Conservation (phyloP, 2,329 filamentous ascomycete genomes). For the Chaetomiaceae sp. region DNA sequence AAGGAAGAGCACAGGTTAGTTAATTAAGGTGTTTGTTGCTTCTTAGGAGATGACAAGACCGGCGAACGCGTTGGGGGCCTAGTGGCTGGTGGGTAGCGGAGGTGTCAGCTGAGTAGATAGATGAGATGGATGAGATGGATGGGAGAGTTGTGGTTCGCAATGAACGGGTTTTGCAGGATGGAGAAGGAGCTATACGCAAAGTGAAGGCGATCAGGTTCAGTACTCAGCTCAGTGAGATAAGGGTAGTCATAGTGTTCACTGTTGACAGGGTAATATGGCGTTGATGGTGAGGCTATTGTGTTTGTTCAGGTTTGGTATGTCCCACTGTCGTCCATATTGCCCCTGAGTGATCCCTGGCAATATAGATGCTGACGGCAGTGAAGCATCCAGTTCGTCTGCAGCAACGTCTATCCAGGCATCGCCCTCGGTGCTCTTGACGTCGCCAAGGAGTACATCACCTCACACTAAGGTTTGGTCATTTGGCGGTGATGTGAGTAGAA, state of each 20-base stretch:
- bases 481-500: constrained; percentile 50
- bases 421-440: constrained; percentile 53
- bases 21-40: too few relatives aligned
- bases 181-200: background rate
- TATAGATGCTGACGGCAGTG: too few relatives aligned
- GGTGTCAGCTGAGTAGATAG: background rate
- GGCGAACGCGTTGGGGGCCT: background rate
- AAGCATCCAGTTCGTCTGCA: constrained; percentile 62
- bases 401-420: constrained; percentile 63
- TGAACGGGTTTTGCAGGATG: background rate
- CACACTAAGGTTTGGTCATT: constrained; percentile 60
- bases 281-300: background rate
- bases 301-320: background rate
- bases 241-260: too few relatives aligned
- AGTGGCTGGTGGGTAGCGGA: background rate
- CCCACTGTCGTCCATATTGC: too few relatives aligned
- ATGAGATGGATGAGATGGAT: too few relatives aligned
- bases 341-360: too few relatives aligned
- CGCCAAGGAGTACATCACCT: constrained; percentile 52
- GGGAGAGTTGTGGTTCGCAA: too few relatives aligned
- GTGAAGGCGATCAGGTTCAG: background rate
- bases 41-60: background rate
- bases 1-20: too few relatives aligned
- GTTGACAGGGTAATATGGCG: too few relatives aligned
- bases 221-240: background rate